Base-by-base conservation (phyloP, 306 rosid genomes). In the Mucuna pruriens region DNA sequence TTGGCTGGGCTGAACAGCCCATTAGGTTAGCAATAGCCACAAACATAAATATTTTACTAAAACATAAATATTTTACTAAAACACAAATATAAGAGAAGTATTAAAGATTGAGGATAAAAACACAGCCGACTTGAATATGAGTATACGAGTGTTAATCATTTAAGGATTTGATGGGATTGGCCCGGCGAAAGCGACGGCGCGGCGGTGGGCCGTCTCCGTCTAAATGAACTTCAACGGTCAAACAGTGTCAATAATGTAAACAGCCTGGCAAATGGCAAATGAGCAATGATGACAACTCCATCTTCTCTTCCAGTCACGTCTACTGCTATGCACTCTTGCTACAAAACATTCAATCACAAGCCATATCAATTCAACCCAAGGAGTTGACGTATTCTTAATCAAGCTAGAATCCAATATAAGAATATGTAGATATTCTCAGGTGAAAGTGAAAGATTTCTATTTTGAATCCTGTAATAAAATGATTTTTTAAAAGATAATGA, bases 101-200 rank as follows among this genome's bases (percentile, higher is more conserved):
- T 1, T 29, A 29, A 29, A 3, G 3, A 29, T n/a, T n/a, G n/a
- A 29, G 15, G 64, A 23, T 57, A 16, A 65, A 17, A 65, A 66
- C 11, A 25, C 9, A 39, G 72, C 2, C 29, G 51, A 66, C 10
- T 66, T 9, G 72, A 66, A 66, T n/a, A n/a, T n/a, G n/a, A n/a
- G n/a, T n/a, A n/a, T n/a, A n/a, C 2, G 72, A 66, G 46, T 36
- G 29, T 17, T 17, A 65, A 65, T 65, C 16, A 66, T 67, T 0
- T 17, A 42, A 70, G 9, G 62, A 48, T 46, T 51, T 48, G 33
- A 72, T 19, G 33, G 77, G n/a, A n/a, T n/a, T n/a, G n/a, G n/a
- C n/a, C n/a, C n/a, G n/a, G 5, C 6, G 48, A 76, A 44, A 62
- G 62, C 72, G 72, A 76, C 31, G 48, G 72, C 15, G 26, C 60